phyloP scores from a whole-genome alignment of 2,329 filamentous ascomycete species.

The Ceratocystis diversiconidia region DNA sequence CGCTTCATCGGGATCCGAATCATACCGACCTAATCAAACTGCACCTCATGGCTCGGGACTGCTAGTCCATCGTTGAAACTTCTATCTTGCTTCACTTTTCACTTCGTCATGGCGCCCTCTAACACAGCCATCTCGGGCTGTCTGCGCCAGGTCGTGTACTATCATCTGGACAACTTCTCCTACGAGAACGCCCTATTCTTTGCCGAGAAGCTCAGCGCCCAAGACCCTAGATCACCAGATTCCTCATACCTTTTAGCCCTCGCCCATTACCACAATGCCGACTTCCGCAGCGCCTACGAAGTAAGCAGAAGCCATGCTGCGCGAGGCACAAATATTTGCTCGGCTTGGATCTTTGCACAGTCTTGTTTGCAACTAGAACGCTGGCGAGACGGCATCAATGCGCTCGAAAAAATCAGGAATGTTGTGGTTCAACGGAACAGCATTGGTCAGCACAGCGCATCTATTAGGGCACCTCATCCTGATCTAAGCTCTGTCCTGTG shows the following conservation, averaged over 20 bases:
- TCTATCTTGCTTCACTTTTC: conserved; percentile 7
- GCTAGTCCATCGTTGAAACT: conserved; percentile 11
- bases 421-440: conserved; percentile 62
- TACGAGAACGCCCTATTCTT: conserved; percentile 88
- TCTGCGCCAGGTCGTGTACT: conserved; percentile 46
- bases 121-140: conserved; percentile 36
- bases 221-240: conserved; percentile 69
- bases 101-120: conserved; percentile 35
- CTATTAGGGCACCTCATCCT: conserved; percentile 56
- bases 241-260: conserved; percentile 70
- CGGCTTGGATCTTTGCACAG: conserved; percentile 83
- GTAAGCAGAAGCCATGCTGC: conserved; percentile 56
- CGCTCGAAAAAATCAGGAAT: conserved; percentile 67
- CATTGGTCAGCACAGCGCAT: conserved; percentile 73
- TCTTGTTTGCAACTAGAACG: conserved; percentile 68
- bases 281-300: conserved; percentile 76
- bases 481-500: conserved; percentile 76
- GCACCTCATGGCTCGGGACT: conserved; percentile 16
- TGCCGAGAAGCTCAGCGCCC: conserved; percentile 69
- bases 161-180: conserved; percentile 77
- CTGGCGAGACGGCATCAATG: conserved; percentile 66
- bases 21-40: neutral
- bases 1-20: neutral
- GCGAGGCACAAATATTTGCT: conserved; percentile 65
- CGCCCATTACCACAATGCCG: conserved; percentile 69